Conservation (phyloP, 2,329 filamentous ascomycete genomes). For the Cordyceps javanica region DNA sequence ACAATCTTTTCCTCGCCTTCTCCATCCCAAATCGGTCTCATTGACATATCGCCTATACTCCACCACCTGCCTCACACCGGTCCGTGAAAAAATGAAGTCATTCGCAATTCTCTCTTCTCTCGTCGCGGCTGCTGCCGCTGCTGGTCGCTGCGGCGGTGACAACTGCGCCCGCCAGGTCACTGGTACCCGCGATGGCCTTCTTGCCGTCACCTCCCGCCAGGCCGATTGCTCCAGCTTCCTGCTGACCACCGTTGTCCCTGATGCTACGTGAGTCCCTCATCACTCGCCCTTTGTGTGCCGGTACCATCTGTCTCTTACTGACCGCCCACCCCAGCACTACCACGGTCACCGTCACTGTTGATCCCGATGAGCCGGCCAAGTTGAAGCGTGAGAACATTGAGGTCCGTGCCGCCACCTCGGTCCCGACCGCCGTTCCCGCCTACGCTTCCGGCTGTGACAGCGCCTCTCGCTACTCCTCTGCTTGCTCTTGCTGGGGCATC, state of each 20-base stretch:
- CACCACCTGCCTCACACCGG: slow-evolving; percentile 6
- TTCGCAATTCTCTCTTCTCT: slow-evolving; percentile 30
- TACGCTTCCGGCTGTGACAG: slow-evolving; percentile 35
- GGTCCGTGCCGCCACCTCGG: slow-evolving; percentile 26
- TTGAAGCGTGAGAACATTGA: slow-evolving; percentile 24
- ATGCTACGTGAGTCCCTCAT: slow-evolving; percentile 29
- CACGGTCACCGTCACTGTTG: slow-evolving; percentile 34
- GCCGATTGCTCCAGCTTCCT: slow-evolving; percentile 37
- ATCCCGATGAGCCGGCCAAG: slow-evolving; percentile 23
- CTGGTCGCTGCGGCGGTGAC: slow-evolving; percentile 33
- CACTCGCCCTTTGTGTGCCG: background rate
- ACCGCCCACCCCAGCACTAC: slow-evolving; percentile 21
- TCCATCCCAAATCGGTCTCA: slow-evolving; percentile 11
- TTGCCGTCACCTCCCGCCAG: slow-evolving; percentile 28
- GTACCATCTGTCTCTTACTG: background rate
- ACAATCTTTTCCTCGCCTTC: background rate
- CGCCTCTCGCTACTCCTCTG: slow-evolving; percentile 31
- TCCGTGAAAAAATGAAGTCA: slow-evolving; percentile 34
- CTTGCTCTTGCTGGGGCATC: slow-evolving; percentile 41
- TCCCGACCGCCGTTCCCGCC: slow-evolving; percentile 29
- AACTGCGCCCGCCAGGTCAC: slow-evolving; percentile 43
- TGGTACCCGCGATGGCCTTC: slow-evolving; percentile 33
- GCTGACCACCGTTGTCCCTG: slow-evolving; percentile 33
- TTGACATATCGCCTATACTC: background rate
- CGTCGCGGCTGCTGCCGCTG: slow-evolving; percentile 28